phyloP scores from a whole-genome alignment of 805 yeast species.

The Saccharomyces kudriavzevii region DNA sequence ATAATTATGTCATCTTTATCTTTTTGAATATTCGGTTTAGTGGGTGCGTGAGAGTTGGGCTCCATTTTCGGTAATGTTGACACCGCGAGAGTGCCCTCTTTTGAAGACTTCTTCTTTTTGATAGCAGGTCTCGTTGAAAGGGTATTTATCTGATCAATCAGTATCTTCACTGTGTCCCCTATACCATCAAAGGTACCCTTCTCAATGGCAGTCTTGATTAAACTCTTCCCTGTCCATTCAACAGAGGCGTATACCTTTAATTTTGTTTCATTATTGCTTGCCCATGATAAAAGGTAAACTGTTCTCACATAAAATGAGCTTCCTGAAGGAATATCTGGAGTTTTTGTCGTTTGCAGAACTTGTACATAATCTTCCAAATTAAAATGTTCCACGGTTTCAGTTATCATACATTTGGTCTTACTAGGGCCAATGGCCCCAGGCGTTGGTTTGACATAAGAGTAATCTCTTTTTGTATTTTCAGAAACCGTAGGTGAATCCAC shows the following conservation, averaged over 20 bases:
- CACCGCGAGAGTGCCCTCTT: conserved; percentile 14
- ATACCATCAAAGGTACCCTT: conserved; percentile 70
- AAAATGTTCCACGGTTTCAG: conserved; percentile 47
- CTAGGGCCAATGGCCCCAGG: conserved; percentile 68
- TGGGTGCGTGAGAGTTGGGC: conserved; percentile 38
- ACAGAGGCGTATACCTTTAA: conserved; percentile 46
- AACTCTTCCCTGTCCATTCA: conserved; percentile 68
- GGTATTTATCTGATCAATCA: conserved; percentile 41
- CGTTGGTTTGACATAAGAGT: conserved; percentile 55
- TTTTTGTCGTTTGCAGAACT: conserved; percentile 50
- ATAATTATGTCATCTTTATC: conserved; percentile 47
- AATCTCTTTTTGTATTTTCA: conserved; percentile 35
- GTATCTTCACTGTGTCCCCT: conserved; percentile 43
- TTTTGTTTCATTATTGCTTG: conserved; percentile 43
- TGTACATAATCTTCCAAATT: conserved; percentile 42
- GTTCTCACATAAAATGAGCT: conserved; percentile 57
- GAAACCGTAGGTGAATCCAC: conserved; percentile 19
- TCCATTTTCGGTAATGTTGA: conserved; percentile 29
- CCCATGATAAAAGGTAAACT: conserved; percentile 55
- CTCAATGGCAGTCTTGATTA: conserved; percentile 73
- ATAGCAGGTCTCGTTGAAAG: conserved; percentile 17
- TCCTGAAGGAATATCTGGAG: conserved; percentile 84
- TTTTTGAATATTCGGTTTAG: conserved; percentile 36
- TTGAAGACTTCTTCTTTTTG: conserved; percentile 5
- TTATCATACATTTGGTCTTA: conserved; percentile 58